These are phyloP conservation scores for Testicularia cyperi DNA, from an alignment of 1,284 basidiomycete genomes.

Conservation along the genomic window DNA sequence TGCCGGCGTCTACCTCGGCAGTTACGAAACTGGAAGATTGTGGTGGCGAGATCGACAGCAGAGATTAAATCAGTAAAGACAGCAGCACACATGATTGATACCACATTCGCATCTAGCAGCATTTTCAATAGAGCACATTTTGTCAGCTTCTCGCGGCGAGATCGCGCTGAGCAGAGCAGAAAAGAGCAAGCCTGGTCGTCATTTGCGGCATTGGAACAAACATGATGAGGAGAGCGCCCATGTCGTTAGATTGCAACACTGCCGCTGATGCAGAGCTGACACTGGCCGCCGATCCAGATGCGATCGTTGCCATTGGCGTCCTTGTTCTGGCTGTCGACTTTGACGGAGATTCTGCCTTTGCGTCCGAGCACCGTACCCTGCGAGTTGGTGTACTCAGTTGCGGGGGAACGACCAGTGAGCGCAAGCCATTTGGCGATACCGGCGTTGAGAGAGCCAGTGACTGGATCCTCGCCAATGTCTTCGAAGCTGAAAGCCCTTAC, in stretches of 20 bases:
- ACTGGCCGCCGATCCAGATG: conserved; percentile 45
- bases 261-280: conserved; percentile 36
- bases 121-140: conserved; percentile 1
- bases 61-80: no score
- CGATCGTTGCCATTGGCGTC: conserved; percentile 5
- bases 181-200: no score
- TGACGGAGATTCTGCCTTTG: conserved; percentile 33
- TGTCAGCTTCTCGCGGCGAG: not conserved
- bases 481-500: conserved; percentile 37
- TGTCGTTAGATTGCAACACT: no score
- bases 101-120: not conserved
- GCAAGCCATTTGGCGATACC: conserved; percentile 46
- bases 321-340: conserved; percentile 5
- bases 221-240: no score
- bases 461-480: conserved; percentile 42
- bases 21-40: conserved; percentile 48
- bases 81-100: conserved; percentile 3
- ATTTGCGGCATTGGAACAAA: no score
- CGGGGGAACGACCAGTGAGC: conserved; percentile 12
- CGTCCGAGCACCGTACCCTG: conserved; percentile 40
- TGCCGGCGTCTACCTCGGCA: conserved; percentile 52
- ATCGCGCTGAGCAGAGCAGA: no score
- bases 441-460: conserved; percentile 52
- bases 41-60: conserved; percentile 49
- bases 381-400: conserved; percentile 20